Evolutionary conservation across 2,329 filamentous ascomycete species (phyloP), one percentile per base, ranked within the genome.

Genomic region (Colletotrichum liaoningense): DNA sequence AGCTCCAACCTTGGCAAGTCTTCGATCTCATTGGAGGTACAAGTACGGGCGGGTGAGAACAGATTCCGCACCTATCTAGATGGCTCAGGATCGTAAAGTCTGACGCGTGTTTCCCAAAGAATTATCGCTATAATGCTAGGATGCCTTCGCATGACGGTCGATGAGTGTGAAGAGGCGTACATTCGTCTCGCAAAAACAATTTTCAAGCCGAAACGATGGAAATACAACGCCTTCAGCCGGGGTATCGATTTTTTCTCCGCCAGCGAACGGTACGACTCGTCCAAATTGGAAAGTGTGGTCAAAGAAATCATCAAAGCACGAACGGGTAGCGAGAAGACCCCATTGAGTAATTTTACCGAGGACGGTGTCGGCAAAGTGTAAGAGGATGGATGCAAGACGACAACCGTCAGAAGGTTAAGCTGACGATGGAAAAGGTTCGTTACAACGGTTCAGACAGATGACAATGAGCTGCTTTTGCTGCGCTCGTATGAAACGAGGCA

Each of bases 61-160:
- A 2, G 3, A 26, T 0, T 4, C 5, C 22, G n/a, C 35, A 26
- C 1, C 16, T 4, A 49, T 26, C 12, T 22, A 14, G 1, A 28
- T 28, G 12, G 1, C 16, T 22, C 2, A 0, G 3, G 19, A 38
- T 28, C 12, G 1, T 11, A 16, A 3, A 1, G 3, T 38, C 49
- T 68, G 11, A 63, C 49, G 24, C 33, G 63, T 65, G 54, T 19
- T 26, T 52, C 5, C 33, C 1, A 24, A 19, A 77, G 76, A 2
- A 73, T 78, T 11, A 77, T 77, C 59, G 77, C 77, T 54, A 73
- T 78, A 33, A 78, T 78, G 76, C 73, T 77, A 2, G 74, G 76
- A 2, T 68, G 73, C 12, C 71, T 78, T 52, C 66, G 64, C 56
- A 78, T 77, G 77, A 73, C 75, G 26, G 63, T 77, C 35, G 75